These are phyloP conservation scores for Seiridium cupressi DNA, from an alignment of 2,329 filamentous ascomycete genomes.

Conservation along the genomic window DNA sequence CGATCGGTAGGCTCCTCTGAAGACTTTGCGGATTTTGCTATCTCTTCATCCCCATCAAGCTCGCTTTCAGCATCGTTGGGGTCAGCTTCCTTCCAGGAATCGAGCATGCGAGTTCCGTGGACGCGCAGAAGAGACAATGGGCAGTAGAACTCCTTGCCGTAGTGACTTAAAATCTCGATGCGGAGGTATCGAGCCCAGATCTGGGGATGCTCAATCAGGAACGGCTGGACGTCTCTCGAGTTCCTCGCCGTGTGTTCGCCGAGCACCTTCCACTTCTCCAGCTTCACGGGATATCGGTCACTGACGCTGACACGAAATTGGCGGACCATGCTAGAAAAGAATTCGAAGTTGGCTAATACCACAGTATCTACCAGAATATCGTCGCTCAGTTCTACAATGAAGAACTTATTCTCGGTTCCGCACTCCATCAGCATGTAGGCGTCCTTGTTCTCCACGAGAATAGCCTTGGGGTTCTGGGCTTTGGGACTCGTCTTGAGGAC, in stretches of 20 bases:
- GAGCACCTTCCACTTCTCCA: slow-evolving; percentile 86
- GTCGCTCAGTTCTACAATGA: slow-evolving; percentile 92
- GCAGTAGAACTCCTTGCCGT: slow-evolving; percentile 95
- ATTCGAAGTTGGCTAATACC: slow-evolving; percentile 97
- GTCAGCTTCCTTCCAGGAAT: slow-evolving; percentile 86
- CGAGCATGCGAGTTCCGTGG: slow-evolving; percentile 94
- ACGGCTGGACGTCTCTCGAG: slow-evolving; percentile 89
- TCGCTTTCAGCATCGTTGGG: slow-evolving; percentile 39
- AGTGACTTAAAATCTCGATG: slow-evolving; percentile 90
- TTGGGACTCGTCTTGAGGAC: slow-evolving; percentile 86
- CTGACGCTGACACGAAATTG: slow-evolving; percentile 90
- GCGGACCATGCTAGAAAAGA: slow-evolving; percentile 96
- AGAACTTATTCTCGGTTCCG: slow-evolving; percentile 81
- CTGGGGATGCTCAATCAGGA: slow-evolving; percentile 87
- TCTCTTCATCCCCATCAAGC: slow-evolving; percentile 58
- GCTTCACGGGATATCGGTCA: slow-evolving; percentile 89
- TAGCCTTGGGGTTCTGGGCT: slow-evolving; percentile 82
- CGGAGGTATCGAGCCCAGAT: slow-evolving; percentile 95
- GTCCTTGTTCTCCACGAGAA: slow-evolving; percentile 95
- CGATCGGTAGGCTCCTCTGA: slow-evolving; percentile 24
- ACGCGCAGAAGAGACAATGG: slow-evolving; percentile 87
- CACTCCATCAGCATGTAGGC: slow-evolving; percentile 97
- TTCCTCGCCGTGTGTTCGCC: slow-evolving; percentile 91
- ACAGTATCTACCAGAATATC: slow-evolving; percentile 86
- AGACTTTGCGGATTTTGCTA: slow-evolving; percentile 25